phyloP scores from a whole-genome alignment of 306 rosid species.

The Myrica gale region DNA sequence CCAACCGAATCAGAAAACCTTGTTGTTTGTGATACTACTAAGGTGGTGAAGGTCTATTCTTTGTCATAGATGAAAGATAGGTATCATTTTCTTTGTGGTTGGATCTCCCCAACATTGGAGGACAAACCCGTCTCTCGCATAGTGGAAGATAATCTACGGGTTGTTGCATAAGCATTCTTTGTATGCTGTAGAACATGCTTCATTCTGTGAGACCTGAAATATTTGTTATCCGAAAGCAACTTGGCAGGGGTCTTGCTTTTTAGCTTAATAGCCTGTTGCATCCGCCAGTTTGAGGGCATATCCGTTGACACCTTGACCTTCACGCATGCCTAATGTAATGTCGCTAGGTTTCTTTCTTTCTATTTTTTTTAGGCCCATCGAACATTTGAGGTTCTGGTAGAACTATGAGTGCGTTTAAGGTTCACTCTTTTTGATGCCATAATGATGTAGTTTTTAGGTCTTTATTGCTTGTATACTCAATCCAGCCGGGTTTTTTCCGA shows the following conservation, averaged over 20 bases:
- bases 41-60: slow-evolving; percentile 76
- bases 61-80: slow-evolving; percentile 43
- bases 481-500: neutral
- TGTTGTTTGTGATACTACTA: slow-evolving; percentile 78
- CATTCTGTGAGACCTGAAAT: neutral
- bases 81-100: slow-evolving; percentile 15
- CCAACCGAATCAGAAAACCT: slow-evolving; percentile 76
- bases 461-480: neutral
- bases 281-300: slow-evolving; percentile 5
- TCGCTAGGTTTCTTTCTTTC: too few species aligned
- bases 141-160: neutral
- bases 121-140: slow-evolving; percentile 17
- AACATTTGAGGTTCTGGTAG: neutral
- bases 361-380: neutral
- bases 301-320: too few species aligned
- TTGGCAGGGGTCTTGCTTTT: neutral
- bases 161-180: slow-evolving; percentile 9
- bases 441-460: neutral
- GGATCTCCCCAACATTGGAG: slow-evolving; percentile 18
- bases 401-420: neutral
- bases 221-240: neutral
- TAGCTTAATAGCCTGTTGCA: neutral
- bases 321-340: neutral
- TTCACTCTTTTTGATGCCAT: neutral
- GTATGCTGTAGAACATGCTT: slow-evolving; percentile 14